Percentiles rank a stretch among this genome's conserved stretches.
Evolutionary conservation across 805 yeast species (phyloP).

Genomic region (Jamesozyma lodderae): DNA sequence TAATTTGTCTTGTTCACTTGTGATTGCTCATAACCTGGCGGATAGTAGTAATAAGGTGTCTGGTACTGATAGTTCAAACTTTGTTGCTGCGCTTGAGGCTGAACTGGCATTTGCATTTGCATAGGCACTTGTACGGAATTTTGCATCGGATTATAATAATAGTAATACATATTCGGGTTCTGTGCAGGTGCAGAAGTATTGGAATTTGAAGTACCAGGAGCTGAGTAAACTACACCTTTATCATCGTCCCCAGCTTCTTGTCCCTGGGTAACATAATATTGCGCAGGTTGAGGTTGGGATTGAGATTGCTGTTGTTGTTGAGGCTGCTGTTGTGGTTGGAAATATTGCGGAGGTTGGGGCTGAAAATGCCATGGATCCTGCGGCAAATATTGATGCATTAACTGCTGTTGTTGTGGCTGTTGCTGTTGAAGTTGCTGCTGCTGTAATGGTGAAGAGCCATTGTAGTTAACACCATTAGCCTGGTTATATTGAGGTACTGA

Average conservation of each 20-base stretch:
- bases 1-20: not conserved
- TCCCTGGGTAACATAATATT: too few species aligned
- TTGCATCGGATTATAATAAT: constrained; percentile 3
- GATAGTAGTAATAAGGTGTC: constrained; percentile 1
- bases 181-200: too few species aligned
- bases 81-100: constrained; percentile 1
- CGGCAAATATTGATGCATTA: not conserved
- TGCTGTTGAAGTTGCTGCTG: constrained; percentile 5
- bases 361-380: not conserved
- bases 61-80: not conserved
- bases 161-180: not conserved
- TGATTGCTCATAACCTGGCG: not conserved
- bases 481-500: not conserved
- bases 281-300: too few species aligned
- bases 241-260: too few species aligned
- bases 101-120: constrained; percentile 1
- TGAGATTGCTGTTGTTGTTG: constrained; percentile 3
- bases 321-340: not conserved
- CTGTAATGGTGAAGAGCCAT: constrained; percentile 4
- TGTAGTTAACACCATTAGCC: constrained; percentile 10
- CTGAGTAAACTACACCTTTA: too few species aligned
- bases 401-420: not conserved
- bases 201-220: too few species aligned
- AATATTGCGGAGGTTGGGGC: too few species aligned
- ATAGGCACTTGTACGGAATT: not conserved